Percentiles rank a stretch among this genome's conserved stretches.
These are phyloP conservation scores for Dryas octopetala DNA, from an alignment of 306 rosid genomes.

Conservation along the genomic window DNA sequence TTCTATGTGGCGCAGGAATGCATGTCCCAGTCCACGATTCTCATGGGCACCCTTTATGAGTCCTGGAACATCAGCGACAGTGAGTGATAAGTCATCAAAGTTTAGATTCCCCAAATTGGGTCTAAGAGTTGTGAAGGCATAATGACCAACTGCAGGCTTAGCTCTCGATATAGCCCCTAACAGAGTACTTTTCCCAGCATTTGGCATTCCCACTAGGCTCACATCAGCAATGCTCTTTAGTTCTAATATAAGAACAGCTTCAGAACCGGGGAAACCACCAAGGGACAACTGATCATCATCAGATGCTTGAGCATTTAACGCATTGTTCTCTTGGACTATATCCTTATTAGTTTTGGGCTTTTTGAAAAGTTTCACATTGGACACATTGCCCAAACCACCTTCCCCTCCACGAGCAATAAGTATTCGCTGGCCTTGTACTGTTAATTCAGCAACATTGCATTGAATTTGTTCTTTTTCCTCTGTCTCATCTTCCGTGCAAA, in stretches of 20 bases:
- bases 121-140: conserved; percentile 90
- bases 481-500: conserved; percentile 32
- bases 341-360: conserved; percentile 23
- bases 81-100: conserved; percentile 77
- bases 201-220: conserved; percentile 94
- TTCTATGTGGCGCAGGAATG: conserved; percentile 90
- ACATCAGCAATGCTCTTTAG: conserved; percentile 95
- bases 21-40: conserved; percentile 86
- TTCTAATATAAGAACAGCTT: conserved; percentile 69
- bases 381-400: conserved; percentile 72
- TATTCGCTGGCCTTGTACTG: conserved; percentile 66
- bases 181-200: conserved; percentile 96
- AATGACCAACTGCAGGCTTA: conserved; percentile 78
- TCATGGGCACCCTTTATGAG: conserved; percentile 92
- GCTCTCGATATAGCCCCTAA: conserved; percentile 88
- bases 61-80: conserved; percentile 92
- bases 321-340: not conserved
- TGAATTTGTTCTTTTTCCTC: conserved; percentile 47
- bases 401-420: conserved; percentile 74
- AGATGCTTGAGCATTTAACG: conserved; percentile 24
- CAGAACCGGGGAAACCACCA: conserved; percentile 65
- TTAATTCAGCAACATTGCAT: conserved; percentile 71
- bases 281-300: conserved; percentile 42
- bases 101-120: conserved; percentile 88
- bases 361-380: conserved; percentile 41